phyloP scores from a whole-genome alignment of 495 filamentous ascomycete species.

The Staphylotrichum longicolle region DNA sequence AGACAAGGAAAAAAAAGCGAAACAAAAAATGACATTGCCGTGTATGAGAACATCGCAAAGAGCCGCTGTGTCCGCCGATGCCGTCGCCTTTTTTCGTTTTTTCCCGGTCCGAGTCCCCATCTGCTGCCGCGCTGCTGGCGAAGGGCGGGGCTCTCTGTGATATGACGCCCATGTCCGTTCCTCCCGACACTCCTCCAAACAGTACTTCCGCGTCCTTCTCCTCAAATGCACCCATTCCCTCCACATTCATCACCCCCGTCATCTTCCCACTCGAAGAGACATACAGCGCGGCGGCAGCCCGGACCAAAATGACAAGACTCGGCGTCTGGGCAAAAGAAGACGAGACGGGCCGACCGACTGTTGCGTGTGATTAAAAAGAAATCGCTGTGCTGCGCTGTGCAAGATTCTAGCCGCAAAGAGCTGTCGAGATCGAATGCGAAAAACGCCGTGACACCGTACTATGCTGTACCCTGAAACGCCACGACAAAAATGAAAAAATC shows the following conservation, averaged over 20 bases:
- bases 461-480: constrained; percentile 45
- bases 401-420: constrained; percentile 33
- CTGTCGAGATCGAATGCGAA: constrained; percentile 24
- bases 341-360: constrained; percentile 2
- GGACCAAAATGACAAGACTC: constrained; percentile 1
- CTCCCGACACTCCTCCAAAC: background rate
- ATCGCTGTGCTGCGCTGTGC: constrained; percentile 30
- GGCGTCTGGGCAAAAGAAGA: background rate
- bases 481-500: constrained; percentile 16
- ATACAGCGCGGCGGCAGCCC: background rate
- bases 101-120: background rate
- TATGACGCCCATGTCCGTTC: background rate
- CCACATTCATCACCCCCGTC: background rate
- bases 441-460: constrained; percentile 54
- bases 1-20: background rate
- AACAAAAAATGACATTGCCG: background rate
- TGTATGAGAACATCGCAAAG: background rate
- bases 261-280: background rate
- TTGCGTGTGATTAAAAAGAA: constrained; percentile 18
- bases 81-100: constrained; percentile 2
- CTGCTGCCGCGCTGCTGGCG: constrained; percentile 3
- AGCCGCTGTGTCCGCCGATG: constrained; percentile 1
- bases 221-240: background rate
- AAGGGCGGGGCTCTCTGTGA: background rate
- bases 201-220: too few species aligned